Evolutionary conservation across 1,284 basidiomycete genomes (phyloP).

Genomic region (Gomphus bonarii): DNA sequence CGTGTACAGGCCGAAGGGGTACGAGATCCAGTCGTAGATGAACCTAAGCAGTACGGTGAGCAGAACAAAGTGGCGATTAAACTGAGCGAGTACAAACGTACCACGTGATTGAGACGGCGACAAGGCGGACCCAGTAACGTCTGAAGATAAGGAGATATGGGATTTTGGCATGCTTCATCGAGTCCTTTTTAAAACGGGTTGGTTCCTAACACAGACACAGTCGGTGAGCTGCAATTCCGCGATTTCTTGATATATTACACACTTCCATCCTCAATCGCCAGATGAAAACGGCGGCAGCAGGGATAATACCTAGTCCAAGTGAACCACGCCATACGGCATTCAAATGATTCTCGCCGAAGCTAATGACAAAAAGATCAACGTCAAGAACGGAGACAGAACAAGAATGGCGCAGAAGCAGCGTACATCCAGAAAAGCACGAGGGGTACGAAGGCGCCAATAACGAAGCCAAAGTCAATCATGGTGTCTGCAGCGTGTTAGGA

Average conservation of each 20-base stretch:
- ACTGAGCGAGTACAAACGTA: conserved; percentile 18
- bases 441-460: conserved; percentile 74
- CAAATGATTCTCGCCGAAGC: conserved; percentile 72
- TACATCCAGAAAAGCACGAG: conserved; percentile 82
- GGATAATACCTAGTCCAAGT: conserved; percentile 80
- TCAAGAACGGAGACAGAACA: neutral
- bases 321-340: conserved; percentile 83
- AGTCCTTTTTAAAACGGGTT: conserved; percentile 53
- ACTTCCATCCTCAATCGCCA: conserved; percentile 78
- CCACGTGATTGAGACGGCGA: conserved; percentile 68
- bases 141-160: conserved; percentile 75
- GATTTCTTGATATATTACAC: neutral
- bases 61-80: conserved; percentile 9
- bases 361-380: conserved; percentile 18
- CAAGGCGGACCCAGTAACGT: conserved; percentile 66
- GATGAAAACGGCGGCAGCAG: conserved; percentile 71
- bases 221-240: neutral
- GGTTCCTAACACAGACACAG: conserved; percentile 38
- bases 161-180: conserved; percentile 65
- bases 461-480: conserved; percentile 89
- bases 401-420: neutral
- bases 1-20: conserved; percentile 73
- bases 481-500: conserved; percentile 34
- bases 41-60: conserved; percentile 39
- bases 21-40: conserved; percentile 76